phyloP scores from a whole-genome alignment of 148 eudicot genomes.

The Pouteria glomerata region DNA sequence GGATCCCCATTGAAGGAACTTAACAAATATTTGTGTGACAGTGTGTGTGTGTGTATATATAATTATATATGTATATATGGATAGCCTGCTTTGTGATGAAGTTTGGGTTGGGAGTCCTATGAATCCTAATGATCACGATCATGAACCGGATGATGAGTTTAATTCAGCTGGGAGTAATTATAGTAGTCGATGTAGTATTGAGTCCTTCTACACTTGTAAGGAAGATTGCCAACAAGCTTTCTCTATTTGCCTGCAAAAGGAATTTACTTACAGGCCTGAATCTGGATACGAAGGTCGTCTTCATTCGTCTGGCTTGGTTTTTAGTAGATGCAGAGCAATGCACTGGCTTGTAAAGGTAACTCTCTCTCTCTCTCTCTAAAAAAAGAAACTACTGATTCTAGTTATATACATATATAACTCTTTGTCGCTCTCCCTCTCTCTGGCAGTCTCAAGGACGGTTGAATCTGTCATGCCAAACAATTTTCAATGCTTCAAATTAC shows the following conservation, averaged over 20 bases:
- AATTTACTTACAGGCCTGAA: conserved; percentile 22
- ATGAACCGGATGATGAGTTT: too few species aligned
- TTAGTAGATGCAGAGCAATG: conserved; percentile 21
- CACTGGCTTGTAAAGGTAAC: conserved; percentile 38
- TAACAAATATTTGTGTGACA: too few species aligned
- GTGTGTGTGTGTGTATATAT: too few species aligned
- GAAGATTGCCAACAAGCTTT: conserved; percentile 29
- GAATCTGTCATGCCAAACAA: conserved; percentile 28
- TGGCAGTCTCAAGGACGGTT: conserved; percentile 27
- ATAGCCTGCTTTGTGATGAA: conserved; percentile 29
- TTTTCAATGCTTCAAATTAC: conserved; percentile 33
- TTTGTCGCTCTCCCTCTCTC: conserved; percentile 5
- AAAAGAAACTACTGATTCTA: too few species aligned
- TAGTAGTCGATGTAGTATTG: background rate
- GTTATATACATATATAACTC: too few species aligned
- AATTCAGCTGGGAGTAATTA: too few species aligned
- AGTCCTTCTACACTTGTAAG: background rate
- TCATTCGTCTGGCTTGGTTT: conserved; percentile 4
- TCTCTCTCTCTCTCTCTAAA: background rate
- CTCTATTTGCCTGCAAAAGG: conserved; percentile 18
- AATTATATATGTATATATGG: too few species aligned
- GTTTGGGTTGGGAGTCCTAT: conserved; percentile 14
- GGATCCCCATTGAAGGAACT: too few species aligned
- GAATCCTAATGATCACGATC: too few species aligned
- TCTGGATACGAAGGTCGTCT: conserved; percentile 13